Evolutionary conservation across 345 rosid species (phyloP), one percentile per base, ranked within the genome.

Genomic region (Brassica incana): DNA sequence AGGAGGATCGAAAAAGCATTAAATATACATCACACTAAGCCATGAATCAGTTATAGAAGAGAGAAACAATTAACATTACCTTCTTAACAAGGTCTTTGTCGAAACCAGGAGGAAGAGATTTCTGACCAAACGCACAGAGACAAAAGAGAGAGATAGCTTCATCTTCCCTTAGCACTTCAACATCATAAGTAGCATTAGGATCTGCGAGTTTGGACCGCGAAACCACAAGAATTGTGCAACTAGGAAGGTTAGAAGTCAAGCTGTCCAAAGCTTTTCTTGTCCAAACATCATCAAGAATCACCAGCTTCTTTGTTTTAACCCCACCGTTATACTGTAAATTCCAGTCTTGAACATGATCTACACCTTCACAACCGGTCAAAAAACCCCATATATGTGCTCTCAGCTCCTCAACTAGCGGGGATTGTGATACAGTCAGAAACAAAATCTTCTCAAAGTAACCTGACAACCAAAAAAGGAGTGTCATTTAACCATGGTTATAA

Each of bases 401-500:
- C 65, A 95, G 66, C 20, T 50, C 84, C 38, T 88, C 94, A 65
- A 88, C 62, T 74, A 85, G 75, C 6, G 99, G 99, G 52, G 97
- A 91, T 71, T 90, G 97, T 18, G 99, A 95, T 14, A 91, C 97
- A 5, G 91, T 92, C 78, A 91, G 78, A 84, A 90, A 91, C 85
- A 91, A 75, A 79, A 91, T 75, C 80, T 74, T 32, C 78, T 81
- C 78, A 63, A 90, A 95, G 29, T 87, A 54, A 67, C 79, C 99
- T 95, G 83, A 7, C 79, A 66, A 60, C 99, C 8, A 52, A 35
- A 66, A 18, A 90, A 52, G 91, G 80, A 14, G 33, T 91, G 85
- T 20, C 23, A 72, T 38, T 38, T 38, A 38, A 38, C 43, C 43
- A 38, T 38, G 45, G 45, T 38, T 38, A 38, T 38, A 38, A 38